Conservation (phyloP, 495 filamentous ascomycete genomes). For the Neurospora tetrasperma region DNA sequence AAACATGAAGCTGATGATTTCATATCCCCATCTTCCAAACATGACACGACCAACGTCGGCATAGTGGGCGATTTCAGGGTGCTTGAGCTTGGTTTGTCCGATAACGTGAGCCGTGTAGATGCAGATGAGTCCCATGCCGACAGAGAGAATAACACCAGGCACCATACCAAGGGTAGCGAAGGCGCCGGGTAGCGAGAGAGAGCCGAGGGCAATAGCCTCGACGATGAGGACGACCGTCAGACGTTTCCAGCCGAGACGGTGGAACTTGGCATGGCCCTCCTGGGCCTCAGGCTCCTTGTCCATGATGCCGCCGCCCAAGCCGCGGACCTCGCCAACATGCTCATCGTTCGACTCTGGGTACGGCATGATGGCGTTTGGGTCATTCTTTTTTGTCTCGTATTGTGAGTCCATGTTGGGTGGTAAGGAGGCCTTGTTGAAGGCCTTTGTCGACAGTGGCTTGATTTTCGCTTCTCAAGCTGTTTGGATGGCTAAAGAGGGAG, state of each 20-base stretch:
- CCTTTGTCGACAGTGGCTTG: neutral
- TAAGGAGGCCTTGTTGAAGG: neutral
- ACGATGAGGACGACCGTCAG: conserved; percentile 54
- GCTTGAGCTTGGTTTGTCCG: conserved; percentile 63
- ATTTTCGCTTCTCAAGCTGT: neutral
- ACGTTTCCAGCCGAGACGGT: conserved; percentile 39
- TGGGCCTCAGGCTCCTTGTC: conserved; percentile 28
- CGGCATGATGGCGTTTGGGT: neutral
- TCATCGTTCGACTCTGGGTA: neutral
- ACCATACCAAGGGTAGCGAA: conserved; percentile 57
- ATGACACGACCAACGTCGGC: conserved; percentile 62
- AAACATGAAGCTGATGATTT: conserved; percentile 53
- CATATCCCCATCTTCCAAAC: conserved; percentile 51
- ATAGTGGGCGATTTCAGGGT: conserved; percentile 63
- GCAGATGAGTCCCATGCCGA: conserved; percentile 53
- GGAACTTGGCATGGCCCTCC: conserved; percentile 31
- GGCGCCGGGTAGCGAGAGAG: conserved; percentile 53
- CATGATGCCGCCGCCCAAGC: conserved; percentile 3
- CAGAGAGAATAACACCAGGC: conserved; percentile 43
- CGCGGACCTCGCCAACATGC: neutral
- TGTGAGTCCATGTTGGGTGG: neutral
- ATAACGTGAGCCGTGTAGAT: conserved; percentile 72
- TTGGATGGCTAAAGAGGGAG: neutral
- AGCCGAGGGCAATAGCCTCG: conserved; percentile 64
- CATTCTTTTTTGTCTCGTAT: neutral